Evolutionary conservation across 225 moss, liverwort and hornwort species (phyloP).

Genomic region (Sphagnum contortum): DNA sequence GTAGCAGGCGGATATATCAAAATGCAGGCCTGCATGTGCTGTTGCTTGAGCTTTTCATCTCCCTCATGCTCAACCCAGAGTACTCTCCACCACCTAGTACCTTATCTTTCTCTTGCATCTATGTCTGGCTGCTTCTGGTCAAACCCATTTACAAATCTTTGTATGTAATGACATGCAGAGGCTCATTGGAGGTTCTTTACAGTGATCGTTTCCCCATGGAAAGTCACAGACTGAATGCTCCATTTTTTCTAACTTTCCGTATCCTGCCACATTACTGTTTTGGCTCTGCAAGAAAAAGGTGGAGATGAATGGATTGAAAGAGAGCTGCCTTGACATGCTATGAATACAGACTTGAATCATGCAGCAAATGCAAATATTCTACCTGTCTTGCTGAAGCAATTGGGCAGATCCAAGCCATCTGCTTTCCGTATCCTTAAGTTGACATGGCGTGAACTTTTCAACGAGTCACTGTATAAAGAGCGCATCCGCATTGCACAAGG

Average conservation of each 20-base stretch:
- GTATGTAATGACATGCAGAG: constrained; percentile 20
- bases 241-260: constrained; percentile 81
- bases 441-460: constrained; percentile 61
- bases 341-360: constrained; percentile 62
- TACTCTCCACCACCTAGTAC: constrained; percentile 6
- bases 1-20: constrained; percentile 45
- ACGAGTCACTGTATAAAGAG: constrained; percentile 42
- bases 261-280: constrained; percentile 26
- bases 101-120: constrained; percentile 1
- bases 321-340: constrained; percentile 9
- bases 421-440: constrained; percentile 68
- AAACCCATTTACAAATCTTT: background rate
- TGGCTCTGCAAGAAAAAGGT: too few species aligned
- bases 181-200: constrained; percentile 53
- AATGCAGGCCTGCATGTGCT: constrained; percentile 51
- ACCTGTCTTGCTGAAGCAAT: constrained; percentile 45
- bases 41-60: constrained; percentile 69
- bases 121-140: background rate
- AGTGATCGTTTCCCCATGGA: constrained; percentile 92
- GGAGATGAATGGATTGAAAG: too few species aligned
- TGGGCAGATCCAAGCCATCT: constrained; percentile 42
- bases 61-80: constrained; percentile 73
- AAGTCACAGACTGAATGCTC: constrained; percentile 61
- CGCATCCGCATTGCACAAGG: constrained; percentile 64
- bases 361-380: constrained; percentile 41